Base-by-base conservation (phyloP, 768 basidiomycete species). In the Boletus pseudo-olivaceus region DNA sequence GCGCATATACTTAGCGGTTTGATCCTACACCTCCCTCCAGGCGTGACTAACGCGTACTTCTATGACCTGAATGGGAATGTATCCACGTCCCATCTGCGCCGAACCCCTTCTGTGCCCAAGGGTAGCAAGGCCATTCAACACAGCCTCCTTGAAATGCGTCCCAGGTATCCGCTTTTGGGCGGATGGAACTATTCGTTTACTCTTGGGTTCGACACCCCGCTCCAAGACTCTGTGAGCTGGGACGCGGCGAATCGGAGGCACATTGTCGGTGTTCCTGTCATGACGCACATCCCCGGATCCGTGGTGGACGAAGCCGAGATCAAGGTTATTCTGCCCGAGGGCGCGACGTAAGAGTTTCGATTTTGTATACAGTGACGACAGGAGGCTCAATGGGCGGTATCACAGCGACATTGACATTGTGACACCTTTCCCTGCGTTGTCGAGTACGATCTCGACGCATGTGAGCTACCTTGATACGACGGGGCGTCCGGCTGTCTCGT, bases 131-230 rank as follows among this genome's bases (percentile, higher is more conserved):
- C 73, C 14, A 77, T 75, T 52, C 77, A 81, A 41, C 77, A 78
- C 63, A 90, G 90, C 49, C 58, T 87, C 23, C 77, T 99, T 26
- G 94, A 98, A 63, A 68, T 98, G 46, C 79, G 78, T 38, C 96
- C 97, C 0, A 82, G 97, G 42, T 99, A 94, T 71, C 97, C 97
- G 32, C 65, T 99, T 42, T 70, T 98, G 62, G 97, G 97, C 30
- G 93, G 96, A 40, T 99, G 97, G 97, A 98, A 97, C 66, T 98
- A 96, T 71, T 85, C 78, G 40, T 98, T 95, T 75, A 93, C 92
- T 6, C 77, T 98, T 4, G 97, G 97, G 2, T 99, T 90, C 81
- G 94, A 98, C 62, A 79, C 90, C n/a, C 88, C 87, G 29, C 78
- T 93, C 44, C 80, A 73, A n/a, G 83, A 92, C 67, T 85, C 82